Evolutionary conservation across 2,329 filamentous ascomycete species (phyloP), one percentile per base, ranked within the genome.

Genomic region (Scytalidium sp.): DNA sequence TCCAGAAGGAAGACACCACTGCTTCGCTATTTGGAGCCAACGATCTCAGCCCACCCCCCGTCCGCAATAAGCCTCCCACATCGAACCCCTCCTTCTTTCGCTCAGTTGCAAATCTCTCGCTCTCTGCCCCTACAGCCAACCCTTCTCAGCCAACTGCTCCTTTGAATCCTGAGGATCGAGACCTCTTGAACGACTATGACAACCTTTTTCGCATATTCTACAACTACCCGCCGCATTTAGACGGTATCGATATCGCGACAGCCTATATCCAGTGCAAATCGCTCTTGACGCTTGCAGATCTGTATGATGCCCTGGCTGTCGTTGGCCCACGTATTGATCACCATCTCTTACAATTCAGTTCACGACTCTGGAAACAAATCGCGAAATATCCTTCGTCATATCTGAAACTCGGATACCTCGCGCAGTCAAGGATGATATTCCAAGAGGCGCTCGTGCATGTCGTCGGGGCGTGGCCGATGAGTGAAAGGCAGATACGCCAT

Each of bases 171-270:
- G 77, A 81, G 43, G 82, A 90, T 47, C 75, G 89, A 61, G 89
- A 95, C 56, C 79, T 91, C 19, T 78, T 97, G 43, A 88, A 90
- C 59, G 90, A 97, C 71, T 97, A 97, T 69, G 91, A 96, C 67
- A 97, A 97, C 67, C 79, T 97, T 19, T 95, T 97, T 67, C 88
- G 92, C 60, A 87, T 94, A 54, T 96, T 97, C 75, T 97, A 97
- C 76, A 96, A 97, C 68, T 89, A 95, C 66, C 75, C 90, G 0
- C 93, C 93, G 0, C 65, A 83, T 0, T 79, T 97, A 25, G 92
- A 96, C 69, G 80, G 82, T 21, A 79, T 94, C 67, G 96, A 94
- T 67, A 96, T 97, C 56, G 90, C 91, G 47, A 87, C 91, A 53
- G 91, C 92, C 20, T 97, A 97, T 64, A 85, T 94, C 41, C 90